phyloP scores from a whole-genome alignment of 371 early-diverging fungal genomes.

The Batrachochytrium dendrobatidis region DNA sequence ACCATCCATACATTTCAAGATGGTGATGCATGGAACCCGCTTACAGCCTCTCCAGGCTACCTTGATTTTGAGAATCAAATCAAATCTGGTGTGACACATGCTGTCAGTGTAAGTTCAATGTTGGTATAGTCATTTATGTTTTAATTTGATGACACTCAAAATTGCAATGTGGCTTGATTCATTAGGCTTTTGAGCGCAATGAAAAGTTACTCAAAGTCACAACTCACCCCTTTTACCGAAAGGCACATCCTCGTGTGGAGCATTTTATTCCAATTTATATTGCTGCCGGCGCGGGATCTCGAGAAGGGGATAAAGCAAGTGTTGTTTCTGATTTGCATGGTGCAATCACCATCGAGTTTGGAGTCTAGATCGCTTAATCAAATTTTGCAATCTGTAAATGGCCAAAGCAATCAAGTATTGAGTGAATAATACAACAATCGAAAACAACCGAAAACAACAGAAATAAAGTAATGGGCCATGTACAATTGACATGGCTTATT shows the following conservation, averaged over 20 bases:
- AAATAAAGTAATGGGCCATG: no score
- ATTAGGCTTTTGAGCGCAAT: slow-evolving; percentile 1
- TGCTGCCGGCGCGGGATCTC: slow-evolving; percentile 26
- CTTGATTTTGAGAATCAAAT: background rate
- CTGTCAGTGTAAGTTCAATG: no score
- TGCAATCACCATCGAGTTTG: background rate
- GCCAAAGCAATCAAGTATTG: no score
- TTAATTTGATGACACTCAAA: slow-evolving; percentile 1
- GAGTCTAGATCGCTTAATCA: no score
- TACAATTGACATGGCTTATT: no score
- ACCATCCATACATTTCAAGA: slow-evolving; percentile 23
- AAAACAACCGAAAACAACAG: no score
- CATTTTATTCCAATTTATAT: slow-evolving; percentile 37
- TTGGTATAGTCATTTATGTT: no score
- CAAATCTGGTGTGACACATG: background rate
- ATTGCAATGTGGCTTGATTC: background rate
- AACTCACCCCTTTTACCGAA: slow-evolving; percentile 5
- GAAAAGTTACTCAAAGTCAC: background rate
- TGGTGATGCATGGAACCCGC: slow-evolving; percentile 5
- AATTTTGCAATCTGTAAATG: no score
- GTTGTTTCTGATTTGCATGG: background rate
- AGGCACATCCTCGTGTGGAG: slow-evolving; percentile 28
- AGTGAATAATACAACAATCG: no score
- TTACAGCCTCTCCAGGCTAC: slow-evolving; percentile 6
- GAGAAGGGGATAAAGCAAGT: slow-evolving; percentile 10